Evolutionary conservation across 345 rosid genomes (phyloP).

Genomic region (Ceriops tagal): DNA sequence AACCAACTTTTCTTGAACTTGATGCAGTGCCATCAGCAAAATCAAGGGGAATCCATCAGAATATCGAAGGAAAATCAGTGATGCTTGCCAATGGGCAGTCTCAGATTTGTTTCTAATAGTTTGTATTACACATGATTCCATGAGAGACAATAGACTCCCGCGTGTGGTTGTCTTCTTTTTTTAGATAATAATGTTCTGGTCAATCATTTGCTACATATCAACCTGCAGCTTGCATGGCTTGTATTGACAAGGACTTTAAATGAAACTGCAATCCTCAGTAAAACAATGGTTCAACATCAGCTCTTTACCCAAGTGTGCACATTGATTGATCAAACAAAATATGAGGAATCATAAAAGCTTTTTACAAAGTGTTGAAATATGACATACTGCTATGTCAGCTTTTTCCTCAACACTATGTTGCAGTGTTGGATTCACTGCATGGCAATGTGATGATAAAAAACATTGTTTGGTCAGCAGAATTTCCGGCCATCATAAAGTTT

Average conservation of each 20-base stretch:
- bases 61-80: slow-evolving; percentile 13
- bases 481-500: not conserved
- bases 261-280: not conserved
- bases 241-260: not conserved
- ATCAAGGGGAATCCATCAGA: slow-evolving; percentile 20
- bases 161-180: not conserved
- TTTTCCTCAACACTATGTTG: too few species aligned
- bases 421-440: not conserved
- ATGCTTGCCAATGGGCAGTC: slow-evolving; percentile 3
- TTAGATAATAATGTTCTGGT: too few species aligned
- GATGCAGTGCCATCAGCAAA: slow-evolving; percentile 38
- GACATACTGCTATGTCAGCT: too few species aligned
- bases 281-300: not conserved
- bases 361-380: too few species aligned
- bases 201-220: not conserved
- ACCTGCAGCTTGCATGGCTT: slow-evolving; percentile 6
- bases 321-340: too few species aligned
- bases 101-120: slow-evolving; percentile 3
- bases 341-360: too few species aligned
- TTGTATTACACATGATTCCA: not conserved
- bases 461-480: not conserved
- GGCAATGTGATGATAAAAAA: not conserved
- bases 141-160: not conserved
- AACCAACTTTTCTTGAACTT: slow-evolving; percentile 24
- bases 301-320: too few species aligned